Conservation (phyloP, 306 rosid genomes). For the Amphicarpaea edgeworthii region DNA sequence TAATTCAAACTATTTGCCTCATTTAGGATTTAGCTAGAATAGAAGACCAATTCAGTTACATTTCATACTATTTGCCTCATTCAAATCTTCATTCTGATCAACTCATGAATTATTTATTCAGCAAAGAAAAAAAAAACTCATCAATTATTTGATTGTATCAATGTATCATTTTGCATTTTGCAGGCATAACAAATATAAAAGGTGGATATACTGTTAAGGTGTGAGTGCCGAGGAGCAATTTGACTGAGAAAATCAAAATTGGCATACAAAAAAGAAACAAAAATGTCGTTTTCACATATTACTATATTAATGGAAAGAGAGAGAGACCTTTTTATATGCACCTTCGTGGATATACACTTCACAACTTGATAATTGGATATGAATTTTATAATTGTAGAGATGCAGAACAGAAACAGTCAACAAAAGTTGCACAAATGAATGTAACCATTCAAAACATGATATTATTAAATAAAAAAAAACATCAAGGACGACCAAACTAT, state of each 20-base stretch:
- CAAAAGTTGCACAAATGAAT: not conserved
- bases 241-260: conserved; percentile 46
- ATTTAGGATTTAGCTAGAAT: too few relatives aligned
- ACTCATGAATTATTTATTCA: too few relatives aligned
- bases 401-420: conserved; percentile 43
- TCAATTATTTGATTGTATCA: conserved; percentile 33
- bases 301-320: not conserved
- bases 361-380: not conserved
- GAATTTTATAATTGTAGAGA: conserved; percentile 12
- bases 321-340: not conserved
- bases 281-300: conserved; percentile 16
- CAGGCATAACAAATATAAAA: not conserved
- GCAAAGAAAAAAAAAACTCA: too few relatives aligned
- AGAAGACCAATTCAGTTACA: not conserved
- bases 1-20: too few relatives aligned
- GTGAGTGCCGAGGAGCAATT: not conserved
- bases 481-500: not conserved
- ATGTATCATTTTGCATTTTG: not conserved
- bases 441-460: conserved; percentile 17
- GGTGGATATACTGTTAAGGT: not conserved
- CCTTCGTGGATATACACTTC: not conserved
- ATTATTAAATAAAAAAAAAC: not conserved
- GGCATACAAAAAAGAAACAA: conserved; percentile 21
- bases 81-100: too few relatives aligned
- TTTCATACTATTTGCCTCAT: not conserved